Evolutionary conservation across 2,329 filamentous ascomycete genomes (phyloP), one percentile per base, ranked within the genome.

Genomic region (Xylariaceae sp.): DNA sequence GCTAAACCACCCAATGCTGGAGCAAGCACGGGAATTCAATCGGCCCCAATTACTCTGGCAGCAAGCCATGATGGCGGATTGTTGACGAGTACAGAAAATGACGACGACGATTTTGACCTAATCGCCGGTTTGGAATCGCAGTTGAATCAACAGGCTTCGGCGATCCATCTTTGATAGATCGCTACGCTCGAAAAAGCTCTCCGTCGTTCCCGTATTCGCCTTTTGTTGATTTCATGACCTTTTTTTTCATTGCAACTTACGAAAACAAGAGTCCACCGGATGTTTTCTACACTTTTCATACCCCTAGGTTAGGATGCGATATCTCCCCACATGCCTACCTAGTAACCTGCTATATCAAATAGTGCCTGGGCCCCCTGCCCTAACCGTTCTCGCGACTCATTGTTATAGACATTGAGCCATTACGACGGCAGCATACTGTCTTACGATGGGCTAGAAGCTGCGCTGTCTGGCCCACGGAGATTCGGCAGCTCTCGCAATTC

Each of bases 71-170:
- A n/a, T 27, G 11, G 8, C 3, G 4, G 19, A 29, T 39, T 12
- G 3, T 32, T 26, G 8, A 32, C 26, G 11, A 19, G 1, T 12
- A 35, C 39, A 26, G 45, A 47, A 48, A n/a, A 44, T 32, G 49
- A 51, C 11, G 60, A 59, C 6, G 59, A 62, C n/a, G 58, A 59
- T 6, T 62, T 64, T 43, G 64, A 67, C 46, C 54, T 67, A 31
- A 62, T 67, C 46, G 64, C 65, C 52, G 60, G 59, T 31, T 54
- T 67, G 29, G 64, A 66, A 51, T 62, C 55, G 12, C 63, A 68
- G 43, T 50, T 67, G 19, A 39, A 64, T 39, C 61, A 63, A 41
- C 58, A 59, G 51, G 59, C 55, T 40, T 49, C 47, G 60, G 46
- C 45, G 8, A 45, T 29, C n/a, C 26, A 43, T 6, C 48, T 19